These are phyloP conservation scores for Xylaria cubensis DNA, from an alignment of 495 filamentous ascomycete genomes.

Conservation along the genomic window DNA sequence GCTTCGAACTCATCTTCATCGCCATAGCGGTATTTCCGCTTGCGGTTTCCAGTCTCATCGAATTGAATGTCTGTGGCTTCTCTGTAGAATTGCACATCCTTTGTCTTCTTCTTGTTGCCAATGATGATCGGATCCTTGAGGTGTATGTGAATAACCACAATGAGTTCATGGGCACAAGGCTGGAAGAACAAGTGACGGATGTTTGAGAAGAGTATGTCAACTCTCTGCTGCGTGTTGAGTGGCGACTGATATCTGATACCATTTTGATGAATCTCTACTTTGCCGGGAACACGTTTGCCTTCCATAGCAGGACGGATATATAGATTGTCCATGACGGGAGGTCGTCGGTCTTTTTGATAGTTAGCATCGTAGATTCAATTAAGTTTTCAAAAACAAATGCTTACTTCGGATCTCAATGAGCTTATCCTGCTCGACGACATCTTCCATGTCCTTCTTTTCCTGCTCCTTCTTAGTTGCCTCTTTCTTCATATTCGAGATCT, in stretches of 20 bases:
- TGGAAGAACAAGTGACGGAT: slow-evolving; percentile 99
- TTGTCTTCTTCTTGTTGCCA: slow-evolving; percentile 94
- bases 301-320: slow-evolving; percentile 94
- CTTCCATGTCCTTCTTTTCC: slow-evolving; percentile 99
- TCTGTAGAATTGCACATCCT: slow-evolving; percentile 97
- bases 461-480: slow-evolving; percentile 87
- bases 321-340: slow-evolving; percentile 84
- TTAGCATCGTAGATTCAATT: slow-evolving; percentile 39
- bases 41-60: slow-evolving; percentile 97
- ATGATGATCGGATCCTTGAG: slow-evolving; percentile 98
- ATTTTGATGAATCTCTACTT: slow-evolving; percentile 97
- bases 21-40: slow-evolving; percentile 96
- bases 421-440: slow-evolving; percentile 99
- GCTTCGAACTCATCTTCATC: slow-evolving; percentile 99
- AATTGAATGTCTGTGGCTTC: slow-evolving; percentile 99
- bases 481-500: slow-evolving; percentile 94
- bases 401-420: slow-evolving; percentile 87
- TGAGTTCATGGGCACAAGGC: slow-evolving; percentile 91
- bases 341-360: slow-evolving; percentile 72
- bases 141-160: slow-evolving; percentile 97
- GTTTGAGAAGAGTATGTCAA: slow-evolving; percentile 98
- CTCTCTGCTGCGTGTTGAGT: slow-evolving; percentile 76
- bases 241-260: slow-evolving; percentile 95
- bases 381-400: slow-evolving; percentile 30
- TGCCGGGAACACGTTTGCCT: slow-evolving; percentile 92